A percentile compares a stretch with the other conserved stretches of the same genome.
Conservation (phyloP, 1,139 yeast species). For the Protomyces pachydermus region DNA sequence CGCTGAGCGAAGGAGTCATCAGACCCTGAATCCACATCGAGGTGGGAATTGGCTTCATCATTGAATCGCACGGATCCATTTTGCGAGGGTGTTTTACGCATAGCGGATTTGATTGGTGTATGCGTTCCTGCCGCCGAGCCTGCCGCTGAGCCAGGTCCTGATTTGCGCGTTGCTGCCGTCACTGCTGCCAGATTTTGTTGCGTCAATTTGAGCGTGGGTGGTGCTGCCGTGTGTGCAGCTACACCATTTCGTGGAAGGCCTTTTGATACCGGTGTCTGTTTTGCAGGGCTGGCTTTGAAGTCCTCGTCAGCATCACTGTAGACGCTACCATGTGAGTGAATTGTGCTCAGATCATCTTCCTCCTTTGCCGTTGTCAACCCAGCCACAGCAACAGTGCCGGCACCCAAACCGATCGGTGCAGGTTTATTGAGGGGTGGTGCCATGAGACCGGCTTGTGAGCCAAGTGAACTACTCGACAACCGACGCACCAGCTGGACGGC, state of each 20-base stretch:
- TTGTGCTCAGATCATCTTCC: conserved; percentile 17
- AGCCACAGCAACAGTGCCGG: neutral
- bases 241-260: neutral
- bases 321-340: conserved; percentile 16
- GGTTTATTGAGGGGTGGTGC: neutral
- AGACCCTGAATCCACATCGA: conserved; percentile 21
- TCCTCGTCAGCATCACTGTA: conserved; percentile 27
- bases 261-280: neutral
- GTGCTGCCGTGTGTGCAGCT: neutral
- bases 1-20: conserved; percentile 24
- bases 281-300: conserved; percentile 21
- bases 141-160: neutral
- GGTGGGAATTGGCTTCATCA: conserved; percentile 13
- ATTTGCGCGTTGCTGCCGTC: neutral
- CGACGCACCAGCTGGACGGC: conserved; percentile 5
- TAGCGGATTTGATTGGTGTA: conserved; percentile 15
- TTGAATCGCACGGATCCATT: conserved; percentile 14
- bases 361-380: neutral
- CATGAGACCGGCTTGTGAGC: neutral
- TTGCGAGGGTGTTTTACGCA: conserved; percentile 19
- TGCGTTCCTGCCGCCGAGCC: neutral
- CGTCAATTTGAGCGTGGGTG: conserved; percentile 4
- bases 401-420: neutral
- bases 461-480: conserved; percentile 11
- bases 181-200: conserved; percentile 21